Percentiles rank a stretch among this genome's conserved stretches.
These are phyloP conservation scores for Lipomyces anomalus DNA, from an alignment of 805 yeast genomes.

Conservation along the genomic window DNA sequence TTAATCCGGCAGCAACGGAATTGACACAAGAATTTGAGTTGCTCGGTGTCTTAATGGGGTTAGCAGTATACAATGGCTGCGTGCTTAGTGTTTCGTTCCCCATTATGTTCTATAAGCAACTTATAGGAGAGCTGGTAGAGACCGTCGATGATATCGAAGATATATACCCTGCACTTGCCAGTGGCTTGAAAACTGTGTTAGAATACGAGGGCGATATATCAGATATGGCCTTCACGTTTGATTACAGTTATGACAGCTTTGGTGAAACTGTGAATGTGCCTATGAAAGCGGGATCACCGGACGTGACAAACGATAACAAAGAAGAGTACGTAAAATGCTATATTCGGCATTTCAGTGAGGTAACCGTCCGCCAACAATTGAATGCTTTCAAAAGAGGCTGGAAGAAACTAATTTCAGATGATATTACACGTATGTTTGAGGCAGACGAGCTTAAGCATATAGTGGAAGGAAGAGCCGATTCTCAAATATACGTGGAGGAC, in stretches of 20 bases:
- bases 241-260: conserved; percentile 18
- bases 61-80: conserved; percentile 32
- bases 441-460: conserved; percentile 25
- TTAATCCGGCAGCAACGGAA: conserved; percentile 23
- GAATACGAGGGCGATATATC: conserved; percentile 10
- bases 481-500: conserved; percentile 39
- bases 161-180: conserved; percentile 22
- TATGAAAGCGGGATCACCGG: conserved; percentile 3
- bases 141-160: conserved; percentile 22
- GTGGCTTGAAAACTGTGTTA: conserved; percentile 12
- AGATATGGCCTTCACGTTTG: conserved; percentile 21
- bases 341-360: conserved; percentile 9
- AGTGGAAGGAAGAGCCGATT: conserved; percentile 38
- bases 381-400: conserved; percentile 27
- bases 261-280: conserved; percentile 5
- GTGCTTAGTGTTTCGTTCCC: conserved; percentile 28
- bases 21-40: conserved; percentile 23
- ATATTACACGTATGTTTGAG: conserved; percentile 14
- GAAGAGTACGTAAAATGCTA: conserved; percentile 17
- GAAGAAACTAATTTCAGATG: conserved; percentile 17
- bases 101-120: conserved; percentile 22
- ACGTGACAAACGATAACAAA: conserved; percentile 20
- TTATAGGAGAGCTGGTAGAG: conserved; percentile 3
- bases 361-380: conserved; percentile 11
- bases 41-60: conserved; percentile 28